Conservation (phyloP, 495 filamentous ascomycete species). For the Bacidia rubella region DNA sequence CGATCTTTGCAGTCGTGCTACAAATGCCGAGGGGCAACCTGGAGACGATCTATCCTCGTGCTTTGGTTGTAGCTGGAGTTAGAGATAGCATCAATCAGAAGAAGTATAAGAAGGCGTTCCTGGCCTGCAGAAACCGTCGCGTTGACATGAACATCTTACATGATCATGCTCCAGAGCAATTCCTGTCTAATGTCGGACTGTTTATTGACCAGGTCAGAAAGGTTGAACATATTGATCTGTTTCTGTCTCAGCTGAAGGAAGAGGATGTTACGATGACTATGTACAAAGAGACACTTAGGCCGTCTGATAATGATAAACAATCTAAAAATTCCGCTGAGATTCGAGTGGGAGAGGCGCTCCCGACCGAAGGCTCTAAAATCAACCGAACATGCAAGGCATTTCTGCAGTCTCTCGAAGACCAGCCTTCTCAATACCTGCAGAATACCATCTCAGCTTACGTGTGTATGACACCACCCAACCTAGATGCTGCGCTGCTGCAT, state of each 20-base stretch:
- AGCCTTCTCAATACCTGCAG: conserved; percentile 59
- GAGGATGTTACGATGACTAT: conserved; percentile 91
- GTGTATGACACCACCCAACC: conserved; percentile 80
- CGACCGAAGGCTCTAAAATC: conserved; percentile 45
- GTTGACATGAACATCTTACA: conserved; percentile 99
- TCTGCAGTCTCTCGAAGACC: conserved; percentile 47
- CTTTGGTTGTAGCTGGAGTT: conserved; percentile 81
- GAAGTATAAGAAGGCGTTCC: conserved; percentile 72
- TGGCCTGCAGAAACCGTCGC: conserved; percentile 76
- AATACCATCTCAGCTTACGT: conserved; percentile 91
- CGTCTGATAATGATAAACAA: conserved; percentile 15
- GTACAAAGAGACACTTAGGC: conserved; percentile 65
- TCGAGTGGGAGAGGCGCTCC: no score
- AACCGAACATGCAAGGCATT: conserved; percentile 86
- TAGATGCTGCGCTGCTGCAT: conserved; percentile 70
- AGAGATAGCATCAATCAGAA: conserved; percentile 62
- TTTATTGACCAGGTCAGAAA: conserved; percentile 83
- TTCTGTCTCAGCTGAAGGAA: conserved; percentile 77
- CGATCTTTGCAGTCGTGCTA: conserved; percentile 63
- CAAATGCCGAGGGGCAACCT: conserved; percentile 94
- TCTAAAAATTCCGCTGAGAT: no score
- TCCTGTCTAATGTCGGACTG: conserved; percentile 56
- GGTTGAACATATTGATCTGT: conserved; percentile 75
- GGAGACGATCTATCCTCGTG: conserved; percentile 87
- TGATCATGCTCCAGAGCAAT: conserved; percentile 74